Conservation (phyloP, 2,329 filamentous ascomycete genomes). For the Aspergillus ruber region DNA sequence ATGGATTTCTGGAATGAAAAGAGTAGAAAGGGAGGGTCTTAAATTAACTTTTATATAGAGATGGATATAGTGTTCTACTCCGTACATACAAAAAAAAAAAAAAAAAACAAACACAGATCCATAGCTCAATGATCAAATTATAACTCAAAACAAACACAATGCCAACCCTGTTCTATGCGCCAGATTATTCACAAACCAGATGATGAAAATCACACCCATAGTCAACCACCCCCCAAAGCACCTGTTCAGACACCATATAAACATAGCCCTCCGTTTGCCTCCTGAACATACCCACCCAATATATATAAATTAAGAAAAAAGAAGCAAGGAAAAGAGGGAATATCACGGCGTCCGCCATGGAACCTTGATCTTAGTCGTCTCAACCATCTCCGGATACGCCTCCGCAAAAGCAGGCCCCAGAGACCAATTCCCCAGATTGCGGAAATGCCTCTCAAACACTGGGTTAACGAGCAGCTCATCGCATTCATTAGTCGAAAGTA, state of each 20-base stretch:
- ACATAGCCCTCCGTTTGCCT: no score
- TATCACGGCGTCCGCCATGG: neutral
- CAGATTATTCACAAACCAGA: no score
- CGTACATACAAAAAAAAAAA: no score
- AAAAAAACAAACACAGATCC: no score
- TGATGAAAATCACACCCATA: no score
- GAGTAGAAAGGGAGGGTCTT: constrained; percentile 18
- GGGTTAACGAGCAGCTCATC: constrained; percentile 76
- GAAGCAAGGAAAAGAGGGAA: neutral
- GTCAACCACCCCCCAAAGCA: no score
- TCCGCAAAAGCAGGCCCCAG: constrained; percentile 63
- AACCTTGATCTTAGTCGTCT: constrained; percentile 31
- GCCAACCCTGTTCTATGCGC: no score
- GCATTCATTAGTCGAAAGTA: constrained; percentile 48
- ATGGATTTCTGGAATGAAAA: constrained; percentile 35
- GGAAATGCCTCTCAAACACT: constrained; percentile 74
- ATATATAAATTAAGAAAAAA: neutral
- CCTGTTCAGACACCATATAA: no score
- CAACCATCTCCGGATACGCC: constrained; percentile 54
- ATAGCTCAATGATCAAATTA: no score
- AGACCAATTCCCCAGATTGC: constrained; percentile 73
- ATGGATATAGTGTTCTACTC: no score
- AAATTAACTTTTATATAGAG: neutral
- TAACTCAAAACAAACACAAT: no score
- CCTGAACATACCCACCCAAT: neutral